Percentiles rank a stretch among this genome's conserved stretches.
Conservation (phyloP, 192 early-diverging fungal genomes). For the Rhizophagus prolifer region DNA sequence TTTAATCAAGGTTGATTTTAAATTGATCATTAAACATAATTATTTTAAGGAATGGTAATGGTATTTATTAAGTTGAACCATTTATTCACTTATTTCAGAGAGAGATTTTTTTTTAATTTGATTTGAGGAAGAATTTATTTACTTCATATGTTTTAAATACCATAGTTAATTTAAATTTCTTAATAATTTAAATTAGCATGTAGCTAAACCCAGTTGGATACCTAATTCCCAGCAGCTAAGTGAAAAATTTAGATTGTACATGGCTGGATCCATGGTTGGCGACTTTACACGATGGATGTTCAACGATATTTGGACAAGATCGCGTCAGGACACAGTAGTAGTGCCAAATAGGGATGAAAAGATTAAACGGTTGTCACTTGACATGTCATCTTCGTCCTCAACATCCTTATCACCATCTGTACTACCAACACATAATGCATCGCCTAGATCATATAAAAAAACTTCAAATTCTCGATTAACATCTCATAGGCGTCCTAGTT, state of each 20-base stretch:
- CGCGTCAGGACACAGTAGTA: neutral
- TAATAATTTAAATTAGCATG: conserved; percentile 14
- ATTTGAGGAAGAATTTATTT: no score
- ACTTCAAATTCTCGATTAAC: conserved; percentile 14
- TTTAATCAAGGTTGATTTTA: no score
- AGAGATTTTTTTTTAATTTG: neutral
- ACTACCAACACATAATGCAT: conserved; percentile 1
- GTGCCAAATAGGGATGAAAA: conserved; percentile 22
- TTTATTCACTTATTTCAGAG: neutral
- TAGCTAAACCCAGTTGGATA: conserved; percentile 3
- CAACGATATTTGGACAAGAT: conserved; percentile 17
- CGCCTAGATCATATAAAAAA: conserved; percentile 20
- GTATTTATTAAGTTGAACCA: neutral
- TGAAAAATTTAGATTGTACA: conserved; percentile 32
- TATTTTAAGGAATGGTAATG: no score
- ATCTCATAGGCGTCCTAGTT: conserved; percentile 14
- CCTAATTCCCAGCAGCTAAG: conserved; percentile 22
- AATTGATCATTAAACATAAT: no score
- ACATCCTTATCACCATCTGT: conserved; percentile 20
- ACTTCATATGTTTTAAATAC: neutral
- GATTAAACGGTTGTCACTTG: conserved; percentile 18
- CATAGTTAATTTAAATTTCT: neutral
- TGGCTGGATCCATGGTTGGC: conserved; percentile 31
- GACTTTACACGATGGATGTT: conserved; percentile 3
- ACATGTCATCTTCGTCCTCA: conserved; percentile 23